These are phyloP conservation scores for Chrysanthemum seticuspe DNA, from an alignment of 129 eudicot genomes.

Conservation along the genomic window DNA sequence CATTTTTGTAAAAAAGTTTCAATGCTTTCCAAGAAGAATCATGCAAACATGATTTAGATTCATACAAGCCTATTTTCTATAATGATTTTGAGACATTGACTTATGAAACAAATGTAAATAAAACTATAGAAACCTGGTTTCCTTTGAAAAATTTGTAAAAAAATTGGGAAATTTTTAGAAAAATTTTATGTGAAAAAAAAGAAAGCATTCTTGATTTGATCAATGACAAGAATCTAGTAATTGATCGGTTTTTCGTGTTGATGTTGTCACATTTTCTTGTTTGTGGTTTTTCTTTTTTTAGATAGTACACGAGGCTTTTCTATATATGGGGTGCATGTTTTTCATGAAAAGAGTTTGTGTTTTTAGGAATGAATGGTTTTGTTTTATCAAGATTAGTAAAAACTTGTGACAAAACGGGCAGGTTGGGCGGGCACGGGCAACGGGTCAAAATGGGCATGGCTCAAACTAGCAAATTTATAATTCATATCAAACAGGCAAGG, in stretches of 20 bases:
- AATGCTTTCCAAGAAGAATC: conserved; percentile 8
- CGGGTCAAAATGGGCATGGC: too few relatives aligned
- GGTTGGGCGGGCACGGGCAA: too few relatives aligned
- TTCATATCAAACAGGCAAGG: too few relatives aligned
- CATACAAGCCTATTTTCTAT: conserved; percentile 4
- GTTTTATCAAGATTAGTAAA: not conserved
- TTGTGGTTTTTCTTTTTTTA: conserved; percentile 33
- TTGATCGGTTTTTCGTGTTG: conserved; percentile 25
- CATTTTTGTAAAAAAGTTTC: conserved; percentile 10
- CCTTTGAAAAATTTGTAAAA: conserved; percentile 16
- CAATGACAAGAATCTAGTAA: conserved; percentile 18
- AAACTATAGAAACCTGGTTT: conserved; percentile 11
- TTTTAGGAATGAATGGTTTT: conserved; percentile 19
- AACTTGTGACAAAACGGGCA: too few relatives aligned
- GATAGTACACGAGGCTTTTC: conserved; percentile 9
- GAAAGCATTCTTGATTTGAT: conserved; percentile 21
- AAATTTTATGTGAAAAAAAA: not conserved
- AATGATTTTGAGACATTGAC: not conserved
- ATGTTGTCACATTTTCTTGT: conserved; percentile 20
- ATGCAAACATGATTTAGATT: conserved; percentile 21
- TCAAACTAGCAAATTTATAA: too few relatives aligned
- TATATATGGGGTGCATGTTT: conserved; percentile 29
- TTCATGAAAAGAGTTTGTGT: conserved; percentile 23
- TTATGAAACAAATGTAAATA: not conserved
- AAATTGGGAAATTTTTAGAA: conserved; percentile 23